Evolutionary conservation across 768 basidiomycete species (phyloP).

Genomic region (Mycena vulgaris): DNA sequence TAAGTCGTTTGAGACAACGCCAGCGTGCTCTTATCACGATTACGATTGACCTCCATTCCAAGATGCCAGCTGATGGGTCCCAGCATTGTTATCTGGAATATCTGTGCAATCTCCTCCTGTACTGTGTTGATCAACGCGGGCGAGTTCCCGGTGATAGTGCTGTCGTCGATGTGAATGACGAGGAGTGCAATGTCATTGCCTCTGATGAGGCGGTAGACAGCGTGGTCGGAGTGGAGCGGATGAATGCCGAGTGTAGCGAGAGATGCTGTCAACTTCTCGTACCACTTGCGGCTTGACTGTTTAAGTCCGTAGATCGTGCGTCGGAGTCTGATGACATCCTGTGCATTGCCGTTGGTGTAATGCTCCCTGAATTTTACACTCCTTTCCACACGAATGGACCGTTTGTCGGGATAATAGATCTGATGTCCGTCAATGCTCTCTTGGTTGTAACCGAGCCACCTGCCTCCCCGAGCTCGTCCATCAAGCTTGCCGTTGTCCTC

Average conservation of each 20-base stretch:
- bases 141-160: constrained; percentile 44
- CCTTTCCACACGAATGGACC: neutral
- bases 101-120: too few relatives aligned
- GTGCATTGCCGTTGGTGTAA: too few relatives aligned
- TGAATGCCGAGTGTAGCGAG: too few relatives aligned
- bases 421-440: neutral
- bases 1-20: too few relatives aligned
- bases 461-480: neutral
- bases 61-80: constrained; percentile 48
- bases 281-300: constrained; percentile 51
- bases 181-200: constrained; percentile 26
- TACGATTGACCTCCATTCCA: constrained; percentile 53
- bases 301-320: constrained; percentile 23
- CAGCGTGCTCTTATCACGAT: too few relatives aligned
- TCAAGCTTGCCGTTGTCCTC: too few relatives aligned
- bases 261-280: too few relatives aligned
- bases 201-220: too few relatives aligned
- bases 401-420: neutral
- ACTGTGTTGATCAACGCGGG: too few relatives aligned
- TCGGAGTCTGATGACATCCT: too few relatives aligned
- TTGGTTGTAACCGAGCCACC: neutral
- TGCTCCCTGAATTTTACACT: neutral
- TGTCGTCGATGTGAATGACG: constrained; percentile 53
- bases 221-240: too few relatives aligned
- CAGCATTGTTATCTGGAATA: constrained; percentile 42